These are phyloP conservation scores for Entomortierella parvispora DNA, from an alignment of 192 early-diverging fungal genomes.

Conservation along the genomic window DNA sequence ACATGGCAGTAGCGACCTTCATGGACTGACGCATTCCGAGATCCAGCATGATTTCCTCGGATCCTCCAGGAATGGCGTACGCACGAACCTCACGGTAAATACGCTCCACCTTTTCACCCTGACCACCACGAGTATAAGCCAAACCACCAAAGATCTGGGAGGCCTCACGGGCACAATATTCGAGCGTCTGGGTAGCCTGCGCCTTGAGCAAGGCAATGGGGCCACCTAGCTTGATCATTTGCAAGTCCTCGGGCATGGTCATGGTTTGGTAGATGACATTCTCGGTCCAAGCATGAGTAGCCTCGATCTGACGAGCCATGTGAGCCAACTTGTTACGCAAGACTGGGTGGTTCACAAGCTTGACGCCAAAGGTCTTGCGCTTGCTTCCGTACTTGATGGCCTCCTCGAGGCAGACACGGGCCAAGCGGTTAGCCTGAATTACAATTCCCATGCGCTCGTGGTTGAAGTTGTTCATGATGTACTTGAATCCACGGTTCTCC, in stretches of 20 bases:
- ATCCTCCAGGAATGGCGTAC: conserved; percentile 87
- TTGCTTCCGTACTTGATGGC: conserved; percentile 84
- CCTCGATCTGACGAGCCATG: conserved; percentile 87
- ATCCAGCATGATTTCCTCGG: conserved; percentile 92
- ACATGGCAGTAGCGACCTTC: conserved; percentile 60
- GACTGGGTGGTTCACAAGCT: conserved; percentile 86
- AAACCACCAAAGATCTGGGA: conserved; percentile 93
- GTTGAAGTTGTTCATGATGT: conserved; percentile 83
- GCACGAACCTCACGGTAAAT: conserved; percentile 88
- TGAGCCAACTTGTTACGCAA: conserved; percentile 84
- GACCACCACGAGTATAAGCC: conserved; percentile 81
- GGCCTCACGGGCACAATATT: conserved; percentile 89
- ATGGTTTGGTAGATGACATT: conserved; percentile 75
- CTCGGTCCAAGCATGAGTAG: conserved; percentile 88
- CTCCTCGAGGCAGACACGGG: conserved; percentile 90
- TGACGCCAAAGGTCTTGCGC: conserved; percentile 89
- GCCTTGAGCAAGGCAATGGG: conserved; percentile 89
- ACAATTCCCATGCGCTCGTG: conserved; percentile 85
- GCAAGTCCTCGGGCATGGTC: conserved; percentile 72
- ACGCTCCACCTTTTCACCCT: conserved; percentile 82
- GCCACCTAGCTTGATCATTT: conserved; percentile 82
- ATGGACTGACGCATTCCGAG: conserved; percentile 82
- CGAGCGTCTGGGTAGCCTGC: conserved; percentile 86
- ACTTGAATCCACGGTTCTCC: conserved; percentile 88
- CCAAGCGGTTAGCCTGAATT: conserved; percentile 86